Conservation (phyloP, 352 stramenopile species). For the Halophytophthora polymorphica region DNA sequence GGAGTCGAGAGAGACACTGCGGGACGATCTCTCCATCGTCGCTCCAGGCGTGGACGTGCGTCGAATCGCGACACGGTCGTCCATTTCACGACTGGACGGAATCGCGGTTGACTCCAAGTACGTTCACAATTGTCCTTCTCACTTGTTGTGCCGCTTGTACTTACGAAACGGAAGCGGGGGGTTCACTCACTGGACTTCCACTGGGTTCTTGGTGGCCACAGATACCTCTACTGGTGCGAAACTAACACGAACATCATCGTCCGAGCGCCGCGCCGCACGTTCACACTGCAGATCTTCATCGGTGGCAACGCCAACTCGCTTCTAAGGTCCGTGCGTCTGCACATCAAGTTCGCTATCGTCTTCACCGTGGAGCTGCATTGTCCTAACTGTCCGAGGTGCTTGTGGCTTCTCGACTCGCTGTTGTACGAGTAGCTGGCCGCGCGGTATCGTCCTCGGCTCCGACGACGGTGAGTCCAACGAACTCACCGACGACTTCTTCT, state of each 20-base stretch:
- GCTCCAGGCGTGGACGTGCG: constrained; percentile 5
- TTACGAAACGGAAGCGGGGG: background rate
- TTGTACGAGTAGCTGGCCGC: constrained; percentile 46
- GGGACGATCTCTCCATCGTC: constrained; percentile 14
- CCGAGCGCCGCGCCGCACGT: constrained; percentile 37
- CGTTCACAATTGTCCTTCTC: background rate
- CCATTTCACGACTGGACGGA: constrained; percentile 51
- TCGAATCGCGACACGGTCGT: constrained; percentile 39
- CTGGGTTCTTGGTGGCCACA: constrained; percentile 2
- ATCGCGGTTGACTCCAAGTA: constrained; percentile 59
- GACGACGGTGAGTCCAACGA: constrained; percentile 32
- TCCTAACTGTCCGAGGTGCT: background rate
- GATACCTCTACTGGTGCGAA: constrained; percentile 71
- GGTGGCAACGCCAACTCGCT: constrained; percentile 48
- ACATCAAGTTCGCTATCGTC: background rate
- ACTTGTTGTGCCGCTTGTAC: background rate
- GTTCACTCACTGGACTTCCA: background rate
- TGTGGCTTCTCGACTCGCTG: background rate
- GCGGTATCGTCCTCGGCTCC: constrained; percentile 41
- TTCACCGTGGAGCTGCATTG: background rate
- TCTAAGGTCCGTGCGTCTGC: constrained; percentile 46
- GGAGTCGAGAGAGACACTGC: constrained; percentile 7
- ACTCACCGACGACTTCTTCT: constrained; percentile 39
- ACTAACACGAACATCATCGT: constrained; percentile 61
- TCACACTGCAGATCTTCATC: constrained; percentile 47